phyloP scores from a whole-genome alignment of 148 eudicot species.

The Nepenthes gracilis region DNA sequence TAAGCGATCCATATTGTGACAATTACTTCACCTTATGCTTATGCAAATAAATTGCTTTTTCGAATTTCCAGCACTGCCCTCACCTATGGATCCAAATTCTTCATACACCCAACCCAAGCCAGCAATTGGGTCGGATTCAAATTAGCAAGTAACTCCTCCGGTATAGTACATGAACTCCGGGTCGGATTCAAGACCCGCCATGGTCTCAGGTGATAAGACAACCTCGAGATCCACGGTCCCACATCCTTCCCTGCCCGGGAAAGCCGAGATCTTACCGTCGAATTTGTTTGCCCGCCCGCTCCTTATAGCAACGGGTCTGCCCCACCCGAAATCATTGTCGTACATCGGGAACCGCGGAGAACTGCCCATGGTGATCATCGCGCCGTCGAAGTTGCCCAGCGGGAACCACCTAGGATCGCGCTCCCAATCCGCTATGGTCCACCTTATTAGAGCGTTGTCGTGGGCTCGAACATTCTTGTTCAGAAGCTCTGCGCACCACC shows the following conservation, averaged over 20 bases:
- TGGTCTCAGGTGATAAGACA: slow-evolving; percentile 55
- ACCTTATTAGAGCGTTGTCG: slow-evolving; percentile 38
- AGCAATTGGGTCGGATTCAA: too few species aligned
- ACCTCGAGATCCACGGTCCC: slow-evolving; percentile 82
- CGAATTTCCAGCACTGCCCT: too few species aligned
- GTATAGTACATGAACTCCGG: slow-evolving; percentile 46
- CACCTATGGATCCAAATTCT: too few species aligned
- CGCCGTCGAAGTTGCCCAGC: slow-evolving; percentile 80
- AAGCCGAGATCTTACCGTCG: slow-evolving; percentile 89
- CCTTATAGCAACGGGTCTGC: slow-evolving; percentile 58
- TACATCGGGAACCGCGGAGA: slow-evolving; percentile 93
- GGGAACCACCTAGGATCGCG: slow-evolving; percentile 70
- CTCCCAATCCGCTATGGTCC: slow-evolving; percentile 51
- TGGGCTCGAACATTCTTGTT: slow-evolving; percentile 42
- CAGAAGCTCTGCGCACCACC: slow-evolving; percentile 81
- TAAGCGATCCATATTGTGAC: too few species aligned
- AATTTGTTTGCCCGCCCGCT: slow-evolving; percentile 83
- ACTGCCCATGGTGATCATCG: slow-evolving; percentile 83
- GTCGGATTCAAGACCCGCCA: slow-evolving; percentile 56
- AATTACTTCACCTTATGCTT: too few species aligned
- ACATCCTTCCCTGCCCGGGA: slow-evolving; percentile 65
- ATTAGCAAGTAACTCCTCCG: too few species aligned
- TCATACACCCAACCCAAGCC: too few species aligned
- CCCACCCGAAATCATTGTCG: slow-evolving; percentile 89
- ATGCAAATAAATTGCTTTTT: too few species aligned